phyloP scores from a whole-genome alignment of 352 stramenopile genomes.

The Phytophthora macrochlamydospora region DNA sequence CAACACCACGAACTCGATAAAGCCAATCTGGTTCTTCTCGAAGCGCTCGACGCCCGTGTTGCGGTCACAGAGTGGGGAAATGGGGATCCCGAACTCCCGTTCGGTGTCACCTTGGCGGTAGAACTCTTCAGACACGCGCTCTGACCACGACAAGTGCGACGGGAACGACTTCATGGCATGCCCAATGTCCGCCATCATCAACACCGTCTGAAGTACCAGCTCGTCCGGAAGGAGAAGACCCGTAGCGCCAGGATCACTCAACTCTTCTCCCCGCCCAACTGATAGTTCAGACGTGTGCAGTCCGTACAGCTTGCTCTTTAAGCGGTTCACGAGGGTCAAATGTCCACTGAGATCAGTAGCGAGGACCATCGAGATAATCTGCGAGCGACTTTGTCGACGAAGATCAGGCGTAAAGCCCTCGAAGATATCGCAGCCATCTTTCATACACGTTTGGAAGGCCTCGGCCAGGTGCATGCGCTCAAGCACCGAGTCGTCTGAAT shows the following conservation, averaged over 20 bases:
- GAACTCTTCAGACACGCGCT: conserved; percentile 71
- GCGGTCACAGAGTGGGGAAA: conserved; percentile 75
- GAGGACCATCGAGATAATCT: conserved; percentile 87
- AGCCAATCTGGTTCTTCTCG: conserved; percentile 73
- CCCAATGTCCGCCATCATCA: conserved; percentile 81
- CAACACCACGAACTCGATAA: conserved; percentile 76
- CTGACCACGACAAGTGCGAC: conserved; percentile 61
- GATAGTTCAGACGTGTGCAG: conserved; percentile 42
- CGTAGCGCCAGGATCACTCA: conserved; percentile 4
- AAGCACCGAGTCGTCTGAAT: conserved; percentile 94
- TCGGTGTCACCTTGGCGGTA: conserved; percentile 71
- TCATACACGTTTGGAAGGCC: conserved; percentile 66
- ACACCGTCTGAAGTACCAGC: conserved; percentile 64
- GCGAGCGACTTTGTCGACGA: conserved; percentile 55
- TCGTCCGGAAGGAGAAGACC: conserved; percentile 40
- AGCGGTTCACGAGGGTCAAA: conserved; percentile 71
- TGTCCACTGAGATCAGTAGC: conserved; percentile 82
- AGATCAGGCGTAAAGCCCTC: conserved; percentile 59
- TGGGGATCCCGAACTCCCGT: conserved; percentile 50
- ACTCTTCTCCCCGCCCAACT: conserved; percentile 11
- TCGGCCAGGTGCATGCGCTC: conserved; percentile 81
- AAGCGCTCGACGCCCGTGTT: conserved; percentile 46
- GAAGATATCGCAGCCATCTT: conserved; percentile 76
- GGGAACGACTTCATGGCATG: conserved; percentile 72
- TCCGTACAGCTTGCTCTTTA: conserved; percentile 78